These are phyloP conservation scores for Acorus gramineus DNA, from an alignment of 106 monocot genomes.

Conservation along the genomic window DNA sequence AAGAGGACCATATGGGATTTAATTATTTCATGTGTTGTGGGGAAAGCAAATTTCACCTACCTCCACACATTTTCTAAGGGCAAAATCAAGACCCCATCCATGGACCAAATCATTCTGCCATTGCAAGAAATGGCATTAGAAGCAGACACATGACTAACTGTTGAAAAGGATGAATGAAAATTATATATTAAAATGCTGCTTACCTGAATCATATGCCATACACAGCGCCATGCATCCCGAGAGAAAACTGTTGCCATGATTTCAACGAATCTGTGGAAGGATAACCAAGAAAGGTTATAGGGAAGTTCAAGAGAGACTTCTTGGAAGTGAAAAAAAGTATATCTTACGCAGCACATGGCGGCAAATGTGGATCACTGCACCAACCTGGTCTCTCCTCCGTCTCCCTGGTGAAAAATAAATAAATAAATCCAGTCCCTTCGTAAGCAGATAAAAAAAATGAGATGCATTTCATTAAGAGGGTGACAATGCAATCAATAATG, in stretches of 20 bases:
- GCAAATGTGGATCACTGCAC: conserved; percentile 25
- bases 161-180: not conserved
- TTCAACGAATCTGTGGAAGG: conserved; percentile 18
- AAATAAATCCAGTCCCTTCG: not conserved
- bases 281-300: not conserved
- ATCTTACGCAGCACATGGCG: conserved; percentile 30
- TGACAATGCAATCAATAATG: not conserved
- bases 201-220: conserved; percentile 32
- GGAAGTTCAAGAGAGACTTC: not conserved
- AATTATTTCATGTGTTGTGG: not conserved
- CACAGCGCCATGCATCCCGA: conserved; percentile 29
- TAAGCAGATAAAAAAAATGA: not conserved
- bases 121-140: not conserved
- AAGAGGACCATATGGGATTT: not conserved
- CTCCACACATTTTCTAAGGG: conserved; percentile 26
- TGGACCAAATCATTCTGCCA: conserved; percentile 34
- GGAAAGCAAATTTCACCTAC: conserved; percentile 1
- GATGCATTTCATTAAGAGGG: not conserved
- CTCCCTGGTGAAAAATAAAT: conserved; percentile 4
- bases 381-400: conserved; percentile 26
- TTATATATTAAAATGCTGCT: not conserved
- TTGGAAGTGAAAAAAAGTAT: not conserved
- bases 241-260: conserved; percentile 30
- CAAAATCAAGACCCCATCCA: conserved; percentile 33
- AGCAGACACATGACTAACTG: not conserved